Evolutionary conservation across 306 rosid species (phyloP).

Genomic region (Dryas drummondii): DNA sequence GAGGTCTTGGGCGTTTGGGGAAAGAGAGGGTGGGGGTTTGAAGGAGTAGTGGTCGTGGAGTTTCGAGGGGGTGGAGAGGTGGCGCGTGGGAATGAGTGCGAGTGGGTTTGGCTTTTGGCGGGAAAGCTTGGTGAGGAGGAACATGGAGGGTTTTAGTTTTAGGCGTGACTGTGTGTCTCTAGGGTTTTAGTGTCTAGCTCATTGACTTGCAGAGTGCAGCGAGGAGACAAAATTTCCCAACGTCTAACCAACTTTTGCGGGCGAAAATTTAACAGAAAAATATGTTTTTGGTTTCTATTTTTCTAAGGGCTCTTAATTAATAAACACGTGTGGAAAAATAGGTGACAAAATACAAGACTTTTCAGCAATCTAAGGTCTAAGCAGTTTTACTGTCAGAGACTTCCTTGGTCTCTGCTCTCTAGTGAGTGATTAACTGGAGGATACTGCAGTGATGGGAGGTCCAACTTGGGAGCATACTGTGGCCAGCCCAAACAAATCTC

Average conservation of each 20-base stretch:
- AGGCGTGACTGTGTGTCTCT: not conserved
- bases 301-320: no score
- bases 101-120: slow-evolving; percentile 46
- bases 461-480: no score
- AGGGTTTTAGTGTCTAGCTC: not conserved
- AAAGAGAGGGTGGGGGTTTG: slow-evolving; percentile 53
- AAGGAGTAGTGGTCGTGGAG: slow-evolving; percentile 72
- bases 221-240: not conserved
- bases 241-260: not conserved
- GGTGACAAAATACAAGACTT: no score
- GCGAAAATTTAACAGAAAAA: no score
- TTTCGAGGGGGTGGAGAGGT: slow-evolving; percentile 49
- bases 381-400: no score
- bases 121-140: slow-evolving; percentile 39
- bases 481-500: no score
- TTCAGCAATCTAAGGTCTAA: no score
- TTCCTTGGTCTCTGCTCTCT: no score
- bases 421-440: no score
- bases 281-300: no score
- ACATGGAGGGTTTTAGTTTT: slow-evolving; percentile 40
- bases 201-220: not conserved
- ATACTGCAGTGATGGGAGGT: no score
- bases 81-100: slow-evolving; percentile 47
- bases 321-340: no score
- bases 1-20: slow-evolving; percentile 40